Evolutionary conservation across 345 rosid genomes (phyloP), one percentile per base, ranked within the genome.

Genomic region (Gossypium thurberi): DNA sequence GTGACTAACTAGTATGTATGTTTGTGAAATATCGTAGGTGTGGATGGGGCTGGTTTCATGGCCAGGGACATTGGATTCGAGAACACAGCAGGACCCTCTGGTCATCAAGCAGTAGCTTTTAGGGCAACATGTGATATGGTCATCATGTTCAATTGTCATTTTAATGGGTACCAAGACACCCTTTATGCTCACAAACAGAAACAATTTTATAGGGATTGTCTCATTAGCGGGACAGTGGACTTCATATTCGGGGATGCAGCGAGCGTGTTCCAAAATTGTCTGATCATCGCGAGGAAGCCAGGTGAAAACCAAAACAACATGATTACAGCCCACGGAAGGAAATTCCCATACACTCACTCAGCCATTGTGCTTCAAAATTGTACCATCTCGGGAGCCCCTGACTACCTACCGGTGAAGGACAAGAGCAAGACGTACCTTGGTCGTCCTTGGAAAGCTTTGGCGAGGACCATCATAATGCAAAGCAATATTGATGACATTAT

Each of bases 191-290:
- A 88, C 72, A 82, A 87, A 61, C 83, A 90, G 65, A 74, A 89
- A 2, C 97, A 92, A 71, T 90, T 80, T 87, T 92, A 82, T 84
- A 88, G 90, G 9, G 88, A 87, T 75, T 92, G 97, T 75, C 78
- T 82, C 75, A 78, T 92, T 74, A 67, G 85, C 2, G 93, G 91
- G 13, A 90, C 97, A 59, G 79, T 90, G 1, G 94, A 88, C 0
- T 33, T 33, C 40, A 33, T 33, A 0, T 33, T 33, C 0, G 40
- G 40, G 40, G 40, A 33, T 33, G 40, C 40, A 7, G 40, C 40
- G 0, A 33, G 40, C 1, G 7, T 33, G 7, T 33, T 33, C 40
- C 40, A 33, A 5, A 89, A 89, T 79, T 87, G 91, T 81, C 77
- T 75, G 26, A 65, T 94, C 55, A 72, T 87, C 4, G 75, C 89